phyloP scores from a whole-genome alignment of 2,329 filamentous ascomycete genomes.

The Sclerotinia minor region DNA sequence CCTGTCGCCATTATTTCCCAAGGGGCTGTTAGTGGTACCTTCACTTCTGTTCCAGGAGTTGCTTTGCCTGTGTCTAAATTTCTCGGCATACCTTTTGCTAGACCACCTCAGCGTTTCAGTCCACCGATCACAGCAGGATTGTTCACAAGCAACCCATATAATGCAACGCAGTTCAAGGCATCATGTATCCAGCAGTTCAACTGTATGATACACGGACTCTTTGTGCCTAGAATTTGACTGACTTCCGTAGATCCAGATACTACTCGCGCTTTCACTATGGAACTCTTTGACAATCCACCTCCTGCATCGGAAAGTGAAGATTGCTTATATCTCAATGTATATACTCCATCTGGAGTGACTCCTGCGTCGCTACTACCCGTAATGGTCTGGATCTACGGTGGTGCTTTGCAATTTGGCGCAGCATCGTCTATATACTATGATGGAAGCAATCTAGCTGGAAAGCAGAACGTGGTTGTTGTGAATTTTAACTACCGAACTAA shows the following conservation, averaged over 20 bases:
- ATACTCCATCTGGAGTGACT: constrained; percentile 48
- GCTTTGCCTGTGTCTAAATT: constrained; percentile 48
- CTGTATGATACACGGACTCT: neutral
- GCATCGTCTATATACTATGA: constrained; percentile 26
- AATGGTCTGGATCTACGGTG: constrained; percentile 70
- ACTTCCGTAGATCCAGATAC: constrained; percentile 10
- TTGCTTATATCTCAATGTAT: constrained; percentile 62
- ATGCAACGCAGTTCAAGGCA: constrained; percentile 12
- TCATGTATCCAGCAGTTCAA: constrained; percentile 21
- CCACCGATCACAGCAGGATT: constrained; percentile 50
- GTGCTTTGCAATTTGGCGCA: constrained; percentile 39
- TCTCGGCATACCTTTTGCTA: constrained; percentile 70
- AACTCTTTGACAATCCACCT: constrained; percentile 15
- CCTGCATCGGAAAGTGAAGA: constrained; percentile 50
- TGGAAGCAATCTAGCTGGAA: constrained; percentile 28
- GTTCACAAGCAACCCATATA: constrained; percentile 11
- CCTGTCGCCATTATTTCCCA: constrained; percentile 5
- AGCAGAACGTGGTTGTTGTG: constrained; percentile 30
- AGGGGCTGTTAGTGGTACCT: neutral
- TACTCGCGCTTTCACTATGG: neutral
- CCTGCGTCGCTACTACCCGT: constrained; percentile 49
- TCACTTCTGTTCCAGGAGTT: constrained; percentile 1
- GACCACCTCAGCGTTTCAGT: constrained; percentile 68
- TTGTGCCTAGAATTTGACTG: neutral
- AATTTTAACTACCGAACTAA: constrained; percentile 29